Percentiles rank a stretch among this genome's conserved stretches.
Conservation (phyloP, 306 rosid species). For the Malus sylvestris region DNA sequence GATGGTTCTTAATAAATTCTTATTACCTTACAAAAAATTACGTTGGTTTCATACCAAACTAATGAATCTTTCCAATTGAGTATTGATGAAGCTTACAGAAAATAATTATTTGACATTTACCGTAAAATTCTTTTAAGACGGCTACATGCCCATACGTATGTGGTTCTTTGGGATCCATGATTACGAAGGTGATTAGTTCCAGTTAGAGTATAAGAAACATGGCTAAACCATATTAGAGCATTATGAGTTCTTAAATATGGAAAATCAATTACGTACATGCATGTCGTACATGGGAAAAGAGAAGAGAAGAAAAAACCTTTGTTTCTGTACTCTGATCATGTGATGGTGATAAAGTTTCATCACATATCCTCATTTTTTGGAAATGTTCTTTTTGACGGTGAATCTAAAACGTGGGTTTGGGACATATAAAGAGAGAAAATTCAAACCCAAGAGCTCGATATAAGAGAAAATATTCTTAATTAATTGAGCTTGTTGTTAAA, state of each 20-base stretch:
- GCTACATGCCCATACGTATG: background rate
- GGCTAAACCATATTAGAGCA: background rate
- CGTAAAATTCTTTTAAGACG: background rate
- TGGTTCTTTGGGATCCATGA: background rate
- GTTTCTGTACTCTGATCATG: background rate
- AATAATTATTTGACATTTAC: background rate
- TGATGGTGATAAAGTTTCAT: background rate
- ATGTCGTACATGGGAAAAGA: background rate
- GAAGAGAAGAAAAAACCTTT: background rate
- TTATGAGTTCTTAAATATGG: background rate
- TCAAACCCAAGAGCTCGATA: no score
- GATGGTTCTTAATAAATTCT: background rate
- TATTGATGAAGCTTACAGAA: background rate
- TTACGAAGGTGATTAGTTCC: background rate
- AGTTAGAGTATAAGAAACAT: background rate
- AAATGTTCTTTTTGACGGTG: no score
- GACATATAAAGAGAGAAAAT: no score
- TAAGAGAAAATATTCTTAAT: no score
- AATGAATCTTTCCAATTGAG: background rate
- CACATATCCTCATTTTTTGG: background rate
- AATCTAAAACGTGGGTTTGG: no score
- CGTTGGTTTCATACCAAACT: background rate
- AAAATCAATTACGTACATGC: background rate
- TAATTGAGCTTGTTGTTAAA: no score
- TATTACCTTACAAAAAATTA: no score